Evolutionary conservation across 1,284 basidiomycete species (phyloP).

Genomic region (Puccinia polysora): DNA sequence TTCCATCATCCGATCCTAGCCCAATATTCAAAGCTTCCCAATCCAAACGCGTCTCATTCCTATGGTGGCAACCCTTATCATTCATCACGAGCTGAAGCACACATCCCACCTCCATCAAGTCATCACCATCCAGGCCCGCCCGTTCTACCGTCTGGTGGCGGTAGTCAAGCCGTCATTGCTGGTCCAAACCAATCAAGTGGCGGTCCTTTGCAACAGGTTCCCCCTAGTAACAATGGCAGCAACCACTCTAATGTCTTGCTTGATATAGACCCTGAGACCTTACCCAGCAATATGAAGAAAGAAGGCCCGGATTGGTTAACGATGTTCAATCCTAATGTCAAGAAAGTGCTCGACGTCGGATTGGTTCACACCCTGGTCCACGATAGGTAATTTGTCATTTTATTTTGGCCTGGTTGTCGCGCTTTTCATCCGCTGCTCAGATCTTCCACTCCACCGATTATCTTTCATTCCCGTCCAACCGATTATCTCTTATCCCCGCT

Average conservation of each 20-base stretch:
- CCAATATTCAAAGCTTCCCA: slow-evolving; percentile 28
- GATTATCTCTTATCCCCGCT: too few species aligned
- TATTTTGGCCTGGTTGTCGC: background rate
- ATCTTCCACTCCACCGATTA: background rate
- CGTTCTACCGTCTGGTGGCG: background rate
- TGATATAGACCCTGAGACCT: slow-evolving; percentile 57
- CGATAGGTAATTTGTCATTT: slow-evolving; percentile 60
- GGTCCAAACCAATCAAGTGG: background rate
- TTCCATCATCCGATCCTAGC: too few species aligned
- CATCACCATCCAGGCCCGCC: slow-evolving; percentile 22
- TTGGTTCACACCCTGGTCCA: slow-evolving; percentile 86
- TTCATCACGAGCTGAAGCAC: slow-evolving; percentile 7
- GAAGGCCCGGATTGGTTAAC: slow-evolving; percentile 93
- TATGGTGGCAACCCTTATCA: slow-evolving; percentile 42
- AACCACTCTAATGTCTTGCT: slow-evolving; percentile 51
- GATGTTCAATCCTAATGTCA: slow-evolving; percentile 80
- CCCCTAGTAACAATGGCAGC: slow-evolving; percentile 2
- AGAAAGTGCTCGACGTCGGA: slow-evolving; percentile 76
- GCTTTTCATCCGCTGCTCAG: background rate
- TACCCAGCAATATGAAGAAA: slow-evolving; percentile 61
- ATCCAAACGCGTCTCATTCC: slow-evolving; percentile 11
- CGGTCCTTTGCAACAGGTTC: background rate
- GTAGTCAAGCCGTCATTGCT: background rate
- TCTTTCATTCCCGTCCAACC: background rate
- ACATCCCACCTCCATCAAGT: slow-evolving; percentile 4